These are phyloP conservation scores for Agrocybe pediades DNA, from an alignment of 768 basidiomycete species.

Conservation along the genomic window DNA sequence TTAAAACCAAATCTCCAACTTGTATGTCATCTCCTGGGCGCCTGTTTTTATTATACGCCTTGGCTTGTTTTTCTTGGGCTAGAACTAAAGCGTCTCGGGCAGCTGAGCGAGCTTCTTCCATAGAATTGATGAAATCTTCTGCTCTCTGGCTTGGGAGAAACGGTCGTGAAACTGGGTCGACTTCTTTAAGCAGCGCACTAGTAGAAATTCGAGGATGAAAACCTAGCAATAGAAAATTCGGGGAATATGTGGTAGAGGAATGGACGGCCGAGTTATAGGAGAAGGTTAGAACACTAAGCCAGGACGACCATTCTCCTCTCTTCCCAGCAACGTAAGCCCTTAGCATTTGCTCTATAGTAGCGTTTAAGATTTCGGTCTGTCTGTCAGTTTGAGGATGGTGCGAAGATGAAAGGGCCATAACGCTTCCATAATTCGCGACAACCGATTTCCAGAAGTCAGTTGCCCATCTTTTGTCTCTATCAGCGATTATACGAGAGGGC, in stretches of 20 bases:
- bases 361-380: no score
- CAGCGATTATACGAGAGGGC: slow-evolving; percentile 28
- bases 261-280: slow-evolving; percentile 31
- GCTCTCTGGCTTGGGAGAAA: slow-evolving; percentile 4
- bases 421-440: slow-evolving; percentile 25
- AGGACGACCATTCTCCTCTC: slow-evolving; percentile 25
- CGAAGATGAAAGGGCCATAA: slow-evolving; percentile 23
- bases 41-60: no score
- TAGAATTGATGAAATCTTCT: not conserved
- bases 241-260: slow-evolving; percentile 25
- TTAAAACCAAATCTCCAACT: slow-evolving; percentile 19
- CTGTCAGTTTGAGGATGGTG: slow-evolving; percentile 34
- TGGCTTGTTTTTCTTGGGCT: no score
- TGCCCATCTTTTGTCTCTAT: slow-evolving; percentile 26
- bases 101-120: not conserved
- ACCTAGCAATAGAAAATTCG: slow-evolving; percentile 29
- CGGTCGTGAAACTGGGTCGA: not conserved
- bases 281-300: slow-evolving; percentile 23
- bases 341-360: no score
- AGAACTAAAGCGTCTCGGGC: no score
- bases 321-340: no score
- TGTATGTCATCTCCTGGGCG: no score
- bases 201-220: slow-evolving; percentile 19
- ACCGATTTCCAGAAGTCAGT: slow-evolving; percentile 29
- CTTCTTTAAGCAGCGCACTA: not conserved